These are phyloP conservation scores for Alternaria panax DNA, from an alignment of 2,329 filamentous ascomycete species.

Conservation along the genomic window DNA sequence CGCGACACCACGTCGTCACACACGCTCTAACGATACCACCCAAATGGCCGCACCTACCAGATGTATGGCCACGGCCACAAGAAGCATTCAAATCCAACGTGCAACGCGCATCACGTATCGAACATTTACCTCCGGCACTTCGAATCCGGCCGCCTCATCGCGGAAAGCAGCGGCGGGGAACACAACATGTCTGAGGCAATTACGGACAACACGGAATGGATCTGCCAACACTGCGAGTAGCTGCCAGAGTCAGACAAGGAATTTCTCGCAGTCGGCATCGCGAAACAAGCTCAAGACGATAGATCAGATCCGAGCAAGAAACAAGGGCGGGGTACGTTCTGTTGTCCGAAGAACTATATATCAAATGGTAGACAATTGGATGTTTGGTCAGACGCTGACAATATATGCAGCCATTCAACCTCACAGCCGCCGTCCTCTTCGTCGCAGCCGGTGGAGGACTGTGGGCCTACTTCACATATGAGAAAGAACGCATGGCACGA, in stretches of 20 bases:
- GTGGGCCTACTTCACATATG: constrained; percentile 89
- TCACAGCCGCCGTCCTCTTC: constrained; percentile 88
- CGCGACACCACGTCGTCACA: constrained; percentile 11
- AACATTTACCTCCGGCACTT: constrained; percentile 34
- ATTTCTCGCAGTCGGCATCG: constrained; percentile 40
- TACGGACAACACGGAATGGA: constrained; percentile 8
- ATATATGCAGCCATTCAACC: constrained; percentile 79
- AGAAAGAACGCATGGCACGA: constrained; percentile 90
- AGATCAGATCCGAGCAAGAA: constrained; percentile 45
- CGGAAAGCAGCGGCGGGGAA: constrained; percentile 15
- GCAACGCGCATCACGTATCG: constrained; percentile 31
- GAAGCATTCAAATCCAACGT: constrained; percentile 17
- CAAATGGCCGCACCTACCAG: constrained; percentile 39
- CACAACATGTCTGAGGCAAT: constrained; percentile 23
- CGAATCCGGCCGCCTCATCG: constrained; percentile 19
- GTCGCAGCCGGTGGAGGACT: constrained; percentile 77
- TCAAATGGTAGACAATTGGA: not conserved
- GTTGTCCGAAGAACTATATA: not conserved
- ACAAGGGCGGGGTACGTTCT: constrained; percentile 44
- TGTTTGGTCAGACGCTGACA: constrained; percentile 12
- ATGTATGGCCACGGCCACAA: constrained; percentile 32
- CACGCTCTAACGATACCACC: constrained; percentile 10
- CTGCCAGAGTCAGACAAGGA: constrained; percentile 23
- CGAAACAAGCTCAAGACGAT: constrained; percentile 46
- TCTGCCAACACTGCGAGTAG: constrained; percentile 4